A percentile compares a stretch with the other conserved stretches of the same genome.
phyloP scores from a whole-genome alignment of 164 flowering plant species.

The Aristolochia californica region DNA sequence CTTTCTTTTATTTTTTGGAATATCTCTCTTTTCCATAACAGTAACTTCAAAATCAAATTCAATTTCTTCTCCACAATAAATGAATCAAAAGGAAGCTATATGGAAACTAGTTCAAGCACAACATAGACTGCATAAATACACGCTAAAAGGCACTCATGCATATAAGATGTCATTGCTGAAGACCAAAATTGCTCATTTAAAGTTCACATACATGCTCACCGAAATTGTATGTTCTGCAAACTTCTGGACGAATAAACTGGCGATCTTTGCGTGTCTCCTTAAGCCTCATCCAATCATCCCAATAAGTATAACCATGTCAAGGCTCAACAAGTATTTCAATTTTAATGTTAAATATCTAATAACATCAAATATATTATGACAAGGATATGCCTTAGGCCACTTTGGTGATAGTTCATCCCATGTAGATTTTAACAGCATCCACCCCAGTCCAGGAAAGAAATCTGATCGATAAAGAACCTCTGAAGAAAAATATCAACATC shows the following conservation, averaged over 20 bases:
- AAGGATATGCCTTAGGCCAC: constrained; percentile 99
- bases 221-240: constrained; percentile 96
- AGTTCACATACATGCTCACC: constrained; percentile 73
- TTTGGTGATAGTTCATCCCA: constrained; percentile 98
- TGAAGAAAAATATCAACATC: constrained; percentile 21
- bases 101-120: not conserved
- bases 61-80: no score
- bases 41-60: no score
- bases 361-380: not conserved
- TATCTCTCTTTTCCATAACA: no score
- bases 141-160: not conserved
- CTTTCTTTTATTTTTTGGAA: no score
- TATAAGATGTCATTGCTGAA: not conserved
- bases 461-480: constrained; percentile 91
- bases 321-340: constrained; percentile 11
- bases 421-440: constrained; percentile 79
- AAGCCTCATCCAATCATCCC: constrained; percentile 99
- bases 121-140: not conserved
- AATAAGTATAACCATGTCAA: constrained; percentile 69
- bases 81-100: not conserved
- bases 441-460: constrained; percentile 98
- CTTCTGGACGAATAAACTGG: constrained; percentile 93
- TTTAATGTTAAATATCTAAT: not conserved
- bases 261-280: constrained; percentile 82
- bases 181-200: not conserved